Evolutionary conservation across 345 rosid species (phyloP).

Genomic region (Sonneratia alba): DNA sequence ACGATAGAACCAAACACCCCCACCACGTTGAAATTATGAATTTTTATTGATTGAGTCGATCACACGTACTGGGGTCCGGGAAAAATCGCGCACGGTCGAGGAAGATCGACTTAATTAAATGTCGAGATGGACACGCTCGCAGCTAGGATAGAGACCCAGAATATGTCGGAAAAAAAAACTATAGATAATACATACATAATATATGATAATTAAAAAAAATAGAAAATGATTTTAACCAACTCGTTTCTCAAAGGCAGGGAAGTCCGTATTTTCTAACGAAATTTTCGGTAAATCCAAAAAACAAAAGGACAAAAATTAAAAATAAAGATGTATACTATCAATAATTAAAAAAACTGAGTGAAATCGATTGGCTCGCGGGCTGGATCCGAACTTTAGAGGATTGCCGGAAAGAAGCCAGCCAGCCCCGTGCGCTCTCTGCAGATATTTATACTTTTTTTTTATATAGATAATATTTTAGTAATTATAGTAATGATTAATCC

Average conservation of each 20-base stretch:
- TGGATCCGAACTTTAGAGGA: background rate
- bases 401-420: background rate
- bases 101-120: too few relatives aligned
- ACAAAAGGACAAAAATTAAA: background rate
- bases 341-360: background rate
- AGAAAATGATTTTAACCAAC: background rate
- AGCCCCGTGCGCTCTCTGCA: background rate
- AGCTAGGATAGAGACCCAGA: too few relatives aligned
- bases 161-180: too few relatives aligned
- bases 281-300: background rate
- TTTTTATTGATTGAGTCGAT: too few relatives aligned
- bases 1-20: background rate
- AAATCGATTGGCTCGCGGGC: conserved; percentile 1
- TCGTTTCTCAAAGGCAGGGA: background rate
- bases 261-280: background rate
- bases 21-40: too few relatives aligned
- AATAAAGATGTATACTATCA: background rate
- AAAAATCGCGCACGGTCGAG: too few relatives aligned
- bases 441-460: background rate
- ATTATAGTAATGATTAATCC: too few relatives aligned
- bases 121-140: too few relatives aligned
- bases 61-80: too few relatives aligned
- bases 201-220: background rate
- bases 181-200: too few relatives aligned
- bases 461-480: too few relatives aligned